phyloP scores from a whole-genome alignment of 192 early-diverging fungal species.

The Radiomyces spectabilis region DNA sequence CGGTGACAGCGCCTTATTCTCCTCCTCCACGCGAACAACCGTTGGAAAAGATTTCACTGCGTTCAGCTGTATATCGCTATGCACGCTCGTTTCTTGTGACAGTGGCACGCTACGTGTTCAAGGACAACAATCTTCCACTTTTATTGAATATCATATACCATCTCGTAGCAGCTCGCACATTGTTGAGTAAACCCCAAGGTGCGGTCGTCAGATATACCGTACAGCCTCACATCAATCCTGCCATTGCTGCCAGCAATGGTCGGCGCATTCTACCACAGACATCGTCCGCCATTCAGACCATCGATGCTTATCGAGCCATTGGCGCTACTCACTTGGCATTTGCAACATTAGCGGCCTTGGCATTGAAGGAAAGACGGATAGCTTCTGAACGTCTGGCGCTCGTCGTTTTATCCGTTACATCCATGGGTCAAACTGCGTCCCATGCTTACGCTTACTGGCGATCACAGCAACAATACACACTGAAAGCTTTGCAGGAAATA shows the following conservation, averaged over 20 bases:
- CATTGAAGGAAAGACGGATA: slow-evolving; percentile 1
- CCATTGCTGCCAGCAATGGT: neutral
- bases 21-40: too few species aligned
- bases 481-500: slow-evolving; percentile 15
- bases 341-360: neutral
- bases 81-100: neutral
- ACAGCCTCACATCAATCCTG: neutral
- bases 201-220: slow-evolving; percentile 11
- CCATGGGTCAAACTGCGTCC: slow-evolving; percentile 9
- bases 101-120: slow-evolving; percentile 14
- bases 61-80: neutral
- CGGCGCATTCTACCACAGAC: too few species aligned
- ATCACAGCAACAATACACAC: slow-evolving; percentile 6
- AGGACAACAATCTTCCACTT: slow-evolving; percentile 25
- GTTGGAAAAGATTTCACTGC: too few species aligned
- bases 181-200: neutral
- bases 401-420: slow-evolving; percentile 7
- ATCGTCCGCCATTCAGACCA: neutral
- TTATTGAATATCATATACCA: slow-evolving; percentile 20
- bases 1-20: too few species aligned
- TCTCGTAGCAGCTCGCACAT: slow-evolving; percentile 9
- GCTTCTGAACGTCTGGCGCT: slow-evolving; percentile 23
- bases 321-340: slow-evolving; percentile 7
- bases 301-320: slow-evolving; percentile 7
- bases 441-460: slow-evolving; percentile 13